Base-by-base conservation (phyloP, 1,139 yeast genomes). In the Eremothecium cymbalariae region DNA sequence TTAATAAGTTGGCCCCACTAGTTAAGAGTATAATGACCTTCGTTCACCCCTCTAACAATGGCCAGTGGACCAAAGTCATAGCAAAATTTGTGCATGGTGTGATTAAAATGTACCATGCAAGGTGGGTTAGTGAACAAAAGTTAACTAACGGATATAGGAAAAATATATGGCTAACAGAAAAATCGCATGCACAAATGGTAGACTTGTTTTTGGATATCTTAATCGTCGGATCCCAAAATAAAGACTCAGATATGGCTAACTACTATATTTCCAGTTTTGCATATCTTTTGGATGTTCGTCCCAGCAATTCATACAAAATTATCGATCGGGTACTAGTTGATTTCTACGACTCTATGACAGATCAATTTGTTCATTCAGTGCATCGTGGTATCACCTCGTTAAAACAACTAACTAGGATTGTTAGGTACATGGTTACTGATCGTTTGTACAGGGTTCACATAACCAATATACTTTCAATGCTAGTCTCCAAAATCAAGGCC, bases 1-100 rank as follows among this genome's bases (percentile, higher is more conserved):
- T 82, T 45, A 72, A 67, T 8, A 64, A 69, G 26, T 50, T 90
- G 11, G 65, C 66, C 25, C 67, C 74, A 0, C 60, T 83, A 27
- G 51, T 80, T 18, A 77, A 77, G 42, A 77, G 94, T 0, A 65
- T 86, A n/a, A 80, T 75, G 44, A 83, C 95, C 23, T 84, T 79
- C 58, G 78, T 78, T 8, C 96, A 90, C 59, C 98, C 98, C 4
- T 86, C 97, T 0, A 88, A 88, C 54, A 60, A 69, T 13, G 97
- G 96, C 0, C 70, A 71, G 15, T 88, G 98, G 97, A 73, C 94
- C 1, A 61, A 72, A 28, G 67, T 81, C 5, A 72, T 90, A 26
- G 69, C 93, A 1, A 74, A 74, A 41, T 67, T 82, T 21, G 62
- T 82, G 8, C 69, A 72, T 43, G 69, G 73, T 33, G 61, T 77